Evolutionary conservation across 768 basidiomycete species (phyloP).

Genomic region (Suillus occidentalis): DNA sequence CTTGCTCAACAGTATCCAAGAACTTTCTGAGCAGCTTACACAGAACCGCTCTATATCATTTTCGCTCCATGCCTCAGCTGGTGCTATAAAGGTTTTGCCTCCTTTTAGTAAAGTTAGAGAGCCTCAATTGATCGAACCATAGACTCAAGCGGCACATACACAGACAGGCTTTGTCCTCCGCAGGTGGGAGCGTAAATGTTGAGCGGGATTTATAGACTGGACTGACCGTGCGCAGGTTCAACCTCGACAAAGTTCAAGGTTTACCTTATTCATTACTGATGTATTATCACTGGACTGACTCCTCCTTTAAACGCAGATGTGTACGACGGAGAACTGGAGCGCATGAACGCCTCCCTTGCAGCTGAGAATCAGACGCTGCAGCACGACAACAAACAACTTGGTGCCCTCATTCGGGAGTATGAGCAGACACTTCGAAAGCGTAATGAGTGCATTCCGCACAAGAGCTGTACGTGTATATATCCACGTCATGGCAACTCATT

Average conservation of each 20-base stretch:
- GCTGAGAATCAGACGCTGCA: constrained; percentile 83
- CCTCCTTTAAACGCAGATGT: constrained; percentile 55
- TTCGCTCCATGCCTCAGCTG: constrained; percentile 69
- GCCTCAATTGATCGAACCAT: constrained; percentile 10
- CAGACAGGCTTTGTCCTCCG: constrained; percentile 92
- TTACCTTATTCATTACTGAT: background rate
- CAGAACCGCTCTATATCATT: constrained; percentile 75
- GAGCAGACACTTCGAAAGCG: constrained; percentile 94
- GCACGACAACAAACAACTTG: constrained; percentile 96
- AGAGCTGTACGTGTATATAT: constrained; percentile 68
- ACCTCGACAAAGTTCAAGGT: constrained; percentile 88
- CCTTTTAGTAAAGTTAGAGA: background rate
- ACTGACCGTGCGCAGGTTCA: constrained; percentile 55
- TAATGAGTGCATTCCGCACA: constrained; percentile 90
- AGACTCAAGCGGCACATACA: constrained; percentile 87
- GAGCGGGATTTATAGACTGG: background rate
- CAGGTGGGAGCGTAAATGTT: constrained; percentile 46
- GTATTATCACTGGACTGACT: background rate
- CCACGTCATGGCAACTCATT: background rate
- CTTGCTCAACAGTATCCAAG: constrained; percentile 67
- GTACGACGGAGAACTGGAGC: constrained; percentile 87
- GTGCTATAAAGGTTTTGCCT: constrained; percentile 73
- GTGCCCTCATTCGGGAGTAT: constrained; percentile 89
- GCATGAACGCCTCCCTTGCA: constrained; percentile 77
- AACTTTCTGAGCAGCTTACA: constrained; percentile 81